These are phyloP conservation scores for Wallacemonas rigidus DNA, from an alignment of 208 protist species.

Conservation along the genomic window DNA sequence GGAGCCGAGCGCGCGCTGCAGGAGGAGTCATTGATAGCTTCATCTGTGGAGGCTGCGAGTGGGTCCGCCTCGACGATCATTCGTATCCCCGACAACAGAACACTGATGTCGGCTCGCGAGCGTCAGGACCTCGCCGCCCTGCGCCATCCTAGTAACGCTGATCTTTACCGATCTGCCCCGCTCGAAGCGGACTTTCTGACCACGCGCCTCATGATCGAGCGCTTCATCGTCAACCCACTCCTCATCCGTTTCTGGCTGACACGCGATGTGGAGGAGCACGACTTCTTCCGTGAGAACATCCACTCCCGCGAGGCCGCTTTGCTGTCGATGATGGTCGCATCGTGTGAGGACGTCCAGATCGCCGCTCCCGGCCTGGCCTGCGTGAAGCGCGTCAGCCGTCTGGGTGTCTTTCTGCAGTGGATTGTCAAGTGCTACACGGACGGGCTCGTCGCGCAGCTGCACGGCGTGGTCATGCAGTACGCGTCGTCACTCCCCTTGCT, in stretches of 20 bases:
- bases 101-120: slow-evolving; percentile 6
- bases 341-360: slow-evolving; percentile 80
- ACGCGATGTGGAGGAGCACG: slow-evolving; percentile 66
- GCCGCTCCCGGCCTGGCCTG: slow-evolving; percentile 70
- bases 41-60: slow-evolving; percentile 4
- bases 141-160: slow-evolving; percentile 35
- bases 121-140: slow-evolving; percentile 19
- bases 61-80: neutral
- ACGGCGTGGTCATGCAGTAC: slow-evolving; percentile 84
- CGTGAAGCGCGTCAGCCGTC: slow-evolving; percentile 51
- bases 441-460: slow-evolving; percentile 59
- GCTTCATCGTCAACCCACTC: slow-evolving; percentile 89
- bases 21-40: neutral
- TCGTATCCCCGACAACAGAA: neutral
- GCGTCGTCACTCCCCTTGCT: slow-evolving; percentile 86
- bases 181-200: slow-evolving; percentile 59
- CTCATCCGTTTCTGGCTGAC: slow-evolving; percentile 82
- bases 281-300: slow-evolving; percentile 84
- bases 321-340: slow-evolving; percentile 81
- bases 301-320: slow-evolving; percentile 67
- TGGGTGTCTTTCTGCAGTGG: slow-evolving; percentile 74
- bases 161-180: slow-evolving; percentile 56
- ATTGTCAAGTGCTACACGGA: slow-evolving; percentile 74
- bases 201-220: slow-evolving; percentile 70
- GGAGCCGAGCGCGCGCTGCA: slow-evolving; percentile 6